Conservation (phyloP, 306 rosid species). For the Fragaria iinumae region DNA sequence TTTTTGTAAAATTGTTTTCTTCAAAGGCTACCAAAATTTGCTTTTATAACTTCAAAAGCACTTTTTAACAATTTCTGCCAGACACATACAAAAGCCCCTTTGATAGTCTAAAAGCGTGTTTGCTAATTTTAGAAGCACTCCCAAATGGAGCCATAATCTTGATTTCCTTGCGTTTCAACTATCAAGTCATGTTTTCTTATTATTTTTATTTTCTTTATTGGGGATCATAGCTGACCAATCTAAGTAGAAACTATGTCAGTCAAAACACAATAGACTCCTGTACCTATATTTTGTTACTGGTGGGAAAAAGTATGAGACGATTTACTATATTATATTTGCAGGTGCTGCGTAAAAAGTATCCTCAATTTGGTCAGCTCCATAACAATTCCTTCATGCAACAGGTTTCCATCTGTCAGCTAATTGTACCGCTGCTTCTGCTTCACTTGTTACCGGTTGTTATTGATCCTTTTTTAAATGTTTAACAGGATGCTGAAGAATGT, state of each 20-base stretch:
- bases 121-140: not conserved
- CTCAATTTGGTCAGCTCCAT: conserved; percentile 96
- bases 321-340: conserved; percentile 38
- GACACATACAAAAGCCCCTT: not conserved
- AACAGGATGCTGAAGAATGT: conserved; percentile 99
- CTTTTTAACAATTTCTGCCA: not conserved
- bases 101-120: not conserved
- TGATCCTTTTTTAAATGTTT: conserved; percentile 23
- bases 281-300: not conserved
- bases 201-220: not conserved
- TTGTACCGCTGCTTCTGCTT: conserved; percentile 17
- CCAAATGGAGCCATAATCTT: not conserved
- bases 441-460: conserved; percentile 12
- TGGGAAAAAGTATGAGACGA: conserved; percentile 11
- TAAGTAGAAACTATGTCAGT: not conserved
- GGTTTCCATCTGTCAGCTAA: conserved; percentile 41
- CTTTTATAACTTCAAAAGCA: not conserved
- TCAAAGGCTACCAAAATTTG: not conserved
- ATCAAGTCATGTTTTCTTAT: not conserved
- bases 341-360: conserved; percentile 91
- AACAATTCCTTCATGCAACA: conserved; percentile 93
- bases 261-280: not conserved
- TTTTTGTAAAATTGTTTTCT: not conserved
- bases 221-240: not conserved
- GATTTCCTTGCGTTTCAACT: not conserved